These are phyloP conservation scores for Ligustrum vulgare DNA, from an alignment of 257 asterid species.

Conservation along the genomic window DNA sequence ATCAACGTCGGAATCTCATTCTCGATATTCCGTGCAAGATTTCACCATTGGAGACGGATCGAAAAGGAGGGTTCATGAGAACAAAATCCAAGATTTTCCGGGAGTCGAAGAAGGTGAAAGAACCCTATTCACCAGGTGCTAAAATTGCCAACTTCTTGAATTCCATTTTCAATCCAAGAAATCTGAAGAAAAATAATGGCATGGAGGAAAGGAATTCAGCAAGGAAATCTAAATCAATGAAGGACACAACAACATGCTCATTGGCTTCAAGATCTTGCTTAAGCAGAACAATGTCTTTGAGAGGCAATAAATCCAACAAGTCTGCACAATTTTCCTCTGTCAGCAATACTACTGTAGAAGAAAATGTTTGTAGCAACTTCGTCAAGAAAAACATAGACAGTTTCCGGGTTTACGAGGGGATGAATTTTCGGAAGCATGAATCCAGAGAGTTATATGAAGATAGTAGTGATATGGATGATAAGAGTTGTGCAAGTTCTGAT, in stretches of 20 bases:
- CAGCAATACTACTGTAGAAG: conserved; percentile 43
- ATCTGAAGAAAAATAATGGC: conserved; percentile 36
- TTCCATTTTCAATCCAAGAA: conserved; percentile 64
- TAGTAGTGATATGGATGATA: conserved; percentile 31
- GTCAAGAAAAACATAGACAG: conserved; percentile 45
- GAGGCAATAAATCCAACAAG: conserved; percentile 54
- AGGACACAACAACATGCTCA: conserved; percentile 43
- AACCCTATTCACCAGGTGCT: conserved; percentile 56
- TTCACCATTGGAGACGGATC: not conserved
- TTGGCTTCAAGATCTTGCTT: conserved; percentile 54
- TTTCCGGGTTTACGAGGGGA: conserved; percentile 34
- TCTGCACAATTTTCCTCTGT: conserved; percentile 75
- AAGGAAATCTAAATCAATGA: conserved; percentile 66
- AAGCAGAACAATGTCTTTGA: conserved; percentile 44
- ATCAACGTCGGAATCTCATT: conserved; percentile 16
- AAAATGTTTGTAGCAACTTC: conserved; percentile 35
- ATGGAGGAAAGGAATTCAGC: conserved; percentile 53
- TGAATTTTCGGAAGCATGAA: conserved; percentile 33
- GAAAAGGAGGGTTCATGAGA: conserved; percentile 27
- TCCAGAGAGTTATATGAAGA: conserved; percentile 31
- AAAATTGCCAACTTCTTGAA: conserved; percentile 59
- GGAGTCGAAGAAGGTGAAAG: conserved; percentile 46
- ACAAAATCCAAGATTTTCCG: conserved; percentile 39
- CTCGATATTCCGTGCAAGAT: too few species aligned
- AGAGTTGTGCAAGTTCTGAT: conserved; percentile 80